Base-by-base conservation (phyloP, 192 early-diverging fungal genomes). In the Coemansia sp. region DNA sequence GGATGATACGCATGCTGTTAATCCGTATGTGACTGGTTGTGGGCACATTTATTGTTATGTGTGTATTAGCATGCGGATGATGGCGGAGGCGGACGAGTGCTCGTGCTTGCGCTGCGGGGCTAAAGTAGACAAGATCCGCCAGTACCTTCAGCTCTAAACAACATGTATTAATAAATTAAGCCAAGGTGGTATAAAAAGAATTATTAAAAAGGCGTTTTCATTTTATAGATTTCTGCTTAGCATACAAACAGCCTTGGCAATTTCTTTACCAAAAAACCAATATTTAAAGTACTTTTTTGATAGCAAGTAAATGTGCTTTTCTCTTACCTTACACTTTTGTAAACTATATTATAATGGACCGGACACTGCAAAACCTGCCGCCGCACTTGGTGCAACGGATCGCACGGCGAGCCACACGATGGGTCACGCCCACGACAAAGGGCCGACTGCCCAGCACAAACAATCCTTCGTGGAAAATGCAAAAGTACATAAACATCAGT, bases 41-140 rank as follows among this genome's bases (percentile, higher is more conserved):
- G 90, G 89, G 0, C 94, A 97, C 53, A 47, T 83, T 1, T 97
- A 88, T 68, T 97, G 95, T 73, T 97, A 97, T 63, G 92, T 92
- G 60, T 97, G 95, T 67, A 80, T 97, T 42, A 86, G 86, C 75
- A 90, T 75, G 48, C 84, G 86, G 67, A 83, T 90, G 76, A 82
- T 89, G 61, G 76, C 89, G 15, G 87, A 89, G 60, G 89, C 84
- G 28, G 75, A 76, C 34, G 86, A 87, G 37, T 93, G 87, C 82
- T 61, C 81, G 38, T 94, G 93, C 67, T 72, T 90, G 76, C 83
- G 92, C 12, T 94, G 94, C 68, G 91, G 91, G 18, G 67, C 80
- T 34, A 77, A 77, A 31, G 82, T 95, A 4, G 77, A 81, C 11
- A 59, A 60, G 10, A 90, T 91, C n/a, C 64, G 60, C 58, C 64